These are phyloP conservation scores for Kodamaea jinghongensis DNA, from an alignment of 805 yeast genomes.

Conservation along the genomic window DNA sequence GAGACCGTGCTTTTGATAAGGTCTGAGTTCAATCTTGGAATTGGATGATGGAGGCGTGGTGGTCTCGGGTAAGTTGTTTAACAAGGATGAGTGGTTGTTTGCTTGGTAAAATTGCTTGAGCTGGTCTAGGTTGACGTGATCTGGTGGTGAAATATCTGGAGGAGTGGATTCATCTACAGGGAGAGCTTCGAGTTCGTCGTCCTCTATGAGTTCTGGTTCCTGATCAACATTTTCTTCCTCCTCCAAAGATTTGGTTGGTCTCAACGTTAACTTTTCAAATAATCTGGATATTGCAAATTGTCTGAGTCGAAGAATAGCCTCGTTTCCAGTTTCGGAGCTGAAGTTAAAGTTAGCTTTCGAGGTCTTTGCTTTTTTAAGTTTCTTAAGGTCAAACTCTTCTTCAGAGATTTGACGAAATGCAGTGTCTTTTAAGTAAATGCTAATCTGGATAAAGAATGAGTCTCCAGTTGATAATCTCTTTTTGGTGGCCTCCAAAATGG, in stretches of 20 bases:
- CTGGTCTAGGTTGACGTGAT: slow-evolving; percentile 65
- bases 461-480: slow-evolving; percentile 68
- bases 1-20: slow-evolving; percentile 81
- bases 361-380: slow-evolving; percentile 13
- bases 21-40: slow-evolving; percentile 59
- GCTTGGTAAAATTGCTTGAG: slow-evolving; percentile 69
- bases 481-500: slow-evolving; percentile 56
- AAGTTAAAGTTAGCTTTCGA: slow-evolving; percentile 22
- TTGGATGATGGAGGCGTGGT: slow-evolving; percentile 47
- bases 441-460: slow-evolving; percentile 64
- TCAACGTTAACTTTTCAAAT: slow-evolving; percentile 49
- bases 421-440: slow-evolving; percentile 52
- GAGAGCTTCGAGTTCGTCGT: not conserved
- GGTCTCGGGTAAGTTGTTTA: slow-evolving; percentile 60
- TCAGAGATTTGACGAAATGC: slow-evolving; percentile 26
- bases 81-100: slow-evolving; percentile 60
- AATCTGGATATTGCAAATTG: slow-evolving; percentile 55
- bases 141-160: slow-evolving; percentile 9
- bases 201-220: slow-evolving; percentile 11
- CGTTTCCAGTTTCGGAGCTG: slow-evolving; percentile 50
- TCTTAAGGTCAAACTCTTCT: slow-evolving; percentile 10
- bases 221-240: slow-evolving; percentile 7
- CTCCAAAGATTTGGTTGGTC: slow-evolving; percentile 17
- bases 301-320: slow-evolving; percentile 47
- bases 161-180: slow-evolving; percentile 18